Base-by-base conservation (phyloP, 2,329 filamentous ascomycete genomes). In the Alternaria sp. region DNA sequence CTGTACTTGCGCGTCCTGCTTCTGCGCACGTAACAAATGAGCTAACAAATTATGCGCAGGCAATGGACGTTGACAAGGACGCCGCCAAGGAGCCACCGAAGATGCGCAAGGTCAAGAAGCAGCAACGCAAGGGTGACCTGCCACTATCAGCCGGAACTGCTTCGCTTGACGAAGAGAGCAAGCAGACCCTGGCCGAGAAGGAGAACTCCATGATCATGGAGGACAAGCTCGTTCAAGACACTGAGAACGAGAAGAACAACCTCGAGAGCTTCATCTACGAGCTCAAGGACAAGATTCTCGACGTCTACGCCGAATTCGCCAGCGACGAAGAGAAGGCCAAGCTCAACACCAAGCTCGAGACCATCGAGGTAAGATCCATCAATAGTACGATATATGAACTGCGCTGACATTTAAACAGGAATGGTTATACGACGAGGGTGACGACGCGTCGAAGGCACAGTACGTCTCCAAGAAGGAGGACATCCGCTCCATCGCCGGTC, bases 201-300 rank as follows among this genome's bases (percentile, higher is more conserved):
- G 96, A 99, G 84, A 87, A 90, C 71, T 80, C 89, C 74, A 98
- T 99, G 96, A 89, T 93, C 73, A 95, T 97, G 89, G 93, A 97
- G 83, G 96, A 99, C 85, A 99, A 98, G 88, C 90, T 98, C 62
- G 94, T 99, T 60, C 93, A 92, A 73, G 96, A 98, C 81, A 99
- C 96, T 40, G 96, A 98, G 80, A 93, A 98, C 86, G 97, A 97
- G 89, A 99, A 98, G 93, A 99, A 99, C 86, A 95, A 98, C 84
- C 92, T 99, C 57, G 96, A 99, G 87, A 90, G 93, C 23, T 97
- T 91, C 84, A 97, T 98, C 83, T 99, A 99, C 84, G 94, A 98
- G 77, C 88, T 97, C 79, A 92, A 95, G 74, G 93, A 93, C 83
- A 97, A 97, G 89, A 88, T 98, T 56, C 93, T 97, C 71, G 93